phyloP scores from a whole-genome alignment of 2,329 filamentous ascomycete species.

The Aspergillus luchuensis region DNA sequence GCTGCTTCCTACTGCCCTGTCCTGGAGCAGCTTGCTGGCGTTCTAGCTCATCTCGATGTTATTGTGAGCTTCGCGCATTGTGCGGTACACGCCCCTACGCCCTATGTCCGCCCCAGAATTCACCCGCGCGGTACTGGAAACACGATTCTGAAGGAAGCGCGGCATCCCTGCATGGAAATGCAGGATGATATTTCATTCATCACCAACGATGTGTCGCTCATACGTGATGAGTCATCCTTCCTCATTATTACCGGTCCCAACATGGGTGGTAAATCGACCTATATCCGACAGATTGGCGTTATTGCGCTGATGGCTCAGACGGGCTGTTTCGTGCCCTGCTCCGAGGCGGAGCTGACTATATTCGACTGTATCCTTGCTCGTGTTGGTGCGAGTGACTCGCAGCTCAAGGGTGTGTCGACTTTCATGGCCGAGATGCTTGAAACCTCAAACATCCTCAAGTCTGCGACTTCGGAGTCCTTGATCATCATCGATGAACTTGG shows the following conservation, averaged over 20 bases:
- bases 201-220: constrained; percentile 88
- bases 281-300: constrained; percentile 95
- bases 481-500: constrained; percentile 99
- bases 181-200: constrained; percentile 99
- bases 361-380: constrained; percentile 97
- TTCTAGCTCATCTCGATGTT: constrained; percentile 92
- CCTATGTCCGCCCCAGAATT: constrained; percentile 88
- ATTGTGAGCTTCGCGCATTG: constrained; percentile 92
- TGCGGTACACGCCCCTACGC: constrained; percentile 86
- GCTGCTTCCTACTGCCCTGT: constrained; percentile 94
- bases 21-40: constrained; percentile 81
- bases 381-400: constrained; percentile 92
- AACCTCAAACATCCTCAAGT: constrained; percentile 97
- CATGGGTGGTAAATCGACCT: constrained; percentile 98
- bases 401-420: constrained; percentile 95
- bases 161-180: constrained; percentile 97
- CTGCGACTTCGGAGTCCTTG: constrained; percentile 87
- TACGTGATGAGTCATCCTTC: constrained; percentile 79
- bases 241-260: constrained; percentile 97
- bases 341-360: constrained; percentile 86
- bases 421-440: constrained; percentile 99
- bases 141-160: constrained; percentile 86
- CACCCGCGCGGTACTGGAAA: constrained; percentile 84
- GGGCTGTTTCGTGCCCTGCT: constrained; percentile 92
- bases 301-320: constrained; percentile 97